A percentile compares a stretch with the other conserved stretches of the same genome.
These are phyloP conservation scores for Grosmannia huntii DNA, from an alignment of 2,329 filamentous ascomycete species.

Conservation along the genomic window DNA sequence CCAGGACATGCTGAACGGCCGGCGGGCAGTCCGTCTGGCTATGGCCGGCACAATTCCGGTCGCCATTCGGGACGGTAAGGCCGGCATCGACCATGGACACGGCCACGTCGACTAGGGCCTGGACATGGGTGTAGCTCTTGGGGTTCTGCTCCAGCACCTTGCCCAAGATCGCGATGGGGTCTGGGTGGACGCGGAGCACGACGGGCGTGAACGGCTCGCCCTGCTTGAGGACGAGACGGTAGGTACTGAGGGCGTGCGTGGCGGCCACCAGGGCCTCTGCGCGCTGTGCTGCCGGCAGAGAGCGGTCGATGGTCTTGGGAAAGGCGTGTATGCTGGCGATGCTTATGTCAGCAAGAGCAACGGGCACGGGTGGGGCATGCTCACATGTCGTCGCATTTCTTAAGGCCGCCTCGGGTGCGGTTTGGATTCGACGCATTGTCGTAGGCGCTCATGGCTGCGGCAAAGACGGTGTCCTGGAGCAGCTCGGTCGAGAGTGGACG, in stretches of 20 bases:
- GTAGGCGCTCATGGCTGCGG: constrained; percentile 55
- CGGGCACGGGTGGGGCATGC: constrained; percentile 14
- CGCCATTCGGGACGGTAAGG: constrained; percentile 19
- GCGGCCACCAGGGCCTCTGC: constrained; percentile 55
- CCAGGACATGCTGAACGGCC: constrained; percentile 21
- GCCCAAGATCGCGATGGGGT: constrained; percentile 59
- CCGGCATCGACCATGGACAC: constrained; percentile 52
- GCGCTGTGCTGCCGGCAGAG: constrained; percentile 36
- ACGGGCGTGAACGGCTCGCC: constrained; percentile 71
- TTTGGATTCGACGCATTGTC: constrained; percentile 78
- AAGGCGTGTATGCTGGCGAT: constrained; percentile 48
- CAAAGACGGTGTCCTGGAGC: constrained; percentile 48
- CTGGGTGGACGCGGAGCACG: constrained; percentile 60
- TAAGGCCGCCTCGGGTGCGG: constrained; percentile 60
- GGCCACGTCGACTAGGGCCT: constrained; percentile 59
- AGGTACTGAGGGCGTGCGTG: constrained; percentile 63
- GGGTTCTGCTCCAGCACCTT: constrained; percentile 67
- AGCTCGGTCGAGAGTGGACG: constrained; percentile 34
- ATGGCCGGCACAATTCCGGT: neutral
- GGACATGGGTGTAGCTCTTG: constrained; percentile 59
- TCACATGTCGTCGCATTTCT: constrained; percentile 65
- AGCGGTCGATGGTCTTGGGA: constrained; percentile 39
- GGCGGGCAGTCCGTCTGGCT: neutral
- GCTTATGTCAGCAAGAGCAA: neutral
- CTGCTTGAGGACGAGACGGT: constrained; percentile 65